Conservation (phyloP, 2,329 filamentous ascomycete species). For the Botryotinia calthae region DNA sequence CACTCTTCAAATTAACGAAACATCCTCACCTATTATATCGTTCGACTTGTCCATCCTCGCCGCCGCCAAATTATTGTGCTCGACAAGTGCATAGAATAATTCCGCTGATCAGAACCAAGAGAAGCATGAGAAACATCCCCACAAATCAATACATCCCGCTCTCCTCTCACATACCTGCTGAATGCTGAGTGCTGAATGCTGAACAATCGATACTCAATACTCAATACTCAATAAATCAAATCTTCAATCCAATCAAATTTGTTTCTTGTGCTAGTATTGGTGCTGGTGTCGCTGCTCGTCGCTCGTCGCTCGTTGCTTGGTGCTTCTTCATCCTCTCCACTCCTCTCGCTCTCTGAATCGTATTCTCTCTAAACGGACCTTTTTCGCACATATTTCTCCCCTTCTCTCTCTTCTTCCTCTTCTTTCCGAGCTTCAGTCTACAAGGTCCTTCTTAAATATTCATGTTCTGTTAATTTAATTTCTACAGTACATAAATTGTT, state of each 20-base stretch:
- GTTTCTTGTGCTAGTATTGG: not conserved
- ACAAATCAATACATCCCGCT: not conserved
- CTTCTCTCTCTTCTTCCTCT: not conserved
- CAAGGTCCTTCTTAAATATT: not conserved
- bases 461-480: slow-evolving; percentile 9
- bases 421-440: not conserved
- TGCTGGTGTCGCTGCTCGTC: not conserved
- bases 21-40: slow-evolving; percentile 3
- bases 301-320: not conserved
- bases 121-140: not conserved
- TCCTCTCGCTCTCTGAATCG: not conserved
- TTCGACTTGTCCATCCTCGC: slow-evolving; percentile 8
- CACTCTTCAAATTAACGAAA: slow-evolving; percentile 9
- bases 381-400: not conserved
- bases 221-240: not conserved
- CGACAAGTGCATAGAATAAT: slow-evolving; percentile 3
- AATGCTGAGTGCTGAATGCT: not conserved
- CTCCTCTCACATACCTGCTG: not conserved
- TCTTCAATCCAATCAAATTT: not conserved
- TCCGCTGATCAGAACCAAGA: slow-evolving; percentile 8
- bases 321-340: not conserved
- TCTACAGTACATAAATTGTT: slow-evolving; percentile 6
- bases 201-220: not conserved
- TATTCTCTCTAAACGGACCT: not conserved
- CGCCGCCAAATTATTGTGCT: not conserved